Evolutionary conservation across 495 filamentous ascomycete species (phyloP), one percentile per base, ranked within the genome.

Genomic region (Cercophora newfieldiana): DNA sequence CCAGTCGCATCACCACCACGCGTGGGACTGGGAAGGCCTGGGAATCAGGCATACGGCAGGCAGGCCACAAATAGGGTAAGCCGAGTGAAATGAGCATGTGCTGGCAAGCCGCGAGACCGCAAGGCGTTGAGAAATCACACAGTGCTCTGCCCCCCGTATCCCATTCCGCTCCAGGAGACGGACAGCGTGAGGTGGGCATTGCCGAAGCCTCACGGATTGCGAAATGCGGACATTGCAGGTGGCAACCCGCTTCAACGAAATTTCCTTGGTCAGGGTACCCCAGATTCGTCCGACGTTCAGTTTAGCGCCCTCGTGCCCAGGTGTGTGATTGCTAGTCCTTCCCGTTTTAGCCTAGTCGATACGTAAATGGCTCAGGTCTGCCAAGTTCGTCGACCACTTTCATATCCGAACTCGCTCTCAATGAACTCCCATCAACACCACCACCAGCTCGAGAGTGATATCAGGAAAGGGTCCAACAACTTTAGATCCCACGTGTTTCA

Each of bases 51-150:
- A n/a, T n/a, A n/a, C n/a, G n/a, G n/a, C n/a, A n/a, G n/a, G n/a
- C n/a, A n/a, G 63, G 44, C 51, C 30, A 59, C 58, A 29, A 69
- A 63, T 66, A 64, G 66, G 66, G 66, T 48, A 64, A 63, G 60
- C 59, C 66, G 59, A 61, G 59, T 61, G 29, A 66, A 59, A 61
- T 53, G 63, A 65, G 51, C 14, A 25, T 10, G 26, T n/a, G 26
- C n/a, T 47, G 29, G 57, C n/a, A 54, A 28, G 21, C 47, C 28
- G 26, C 61, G 12, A 16, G 25, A 8, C 7, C 29, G 22, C 4
- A 12, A 3, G 1, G 7, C 22, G 54, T 12, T 14, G 22, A n/a
- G 14, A 25, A n/a, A 31, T 19, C 54, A 57, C 19, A n/a, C n/a
- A n/a, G n/a, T n/a, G n/a, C n/a, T n/a, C n/a, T n/a, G n/a, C n/a